Evolutionary conservation across 768 basidiomycete species (phyloP), one percentile per base, ranked within the genome.

Genomic region (Leccinum boreale): DNA sequence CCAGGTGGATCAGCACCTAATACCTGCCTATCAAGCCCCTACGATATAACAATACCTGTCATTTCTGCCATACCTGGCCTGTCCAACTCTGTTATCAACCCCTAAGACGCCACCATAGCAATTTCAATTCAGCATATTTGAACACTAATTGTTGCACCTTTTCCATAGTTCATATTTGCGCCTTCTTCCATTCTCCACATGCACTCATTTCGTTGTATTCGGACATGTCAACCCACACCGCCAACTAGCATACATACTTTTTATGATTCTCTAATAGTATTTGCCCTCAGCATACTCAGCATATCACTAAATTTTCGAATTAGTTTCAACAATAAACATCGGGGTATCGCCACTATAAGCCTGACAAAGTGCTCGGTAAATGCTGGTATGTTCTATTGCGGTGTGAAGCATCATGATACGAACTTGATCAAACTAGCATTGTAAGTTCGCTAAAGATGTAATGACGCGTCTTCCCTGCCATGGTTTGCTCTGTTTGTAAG

Each of bases 401-500:
- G 12, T 50, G 47, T 35, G 19, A 50, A 36, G 47, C 52, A 44
- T 5, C 21, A 26, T 14, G 9, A 51, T 19, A 15, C 44, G 24
- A 35, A 52, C 31, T 26, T 19, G 23, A 36, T 28, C 36, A 19
- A 48, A 39, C 26, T 24, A 52, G 0, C 39, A 19, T 1, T 12
- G 19, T n/a, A 45, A n/a, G 26, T 46, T 24, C 36, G 17, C n/a
- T 23, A 57, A 21, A 23, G 45, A 45, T 64, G 61, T 44, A 61
- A 62, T 47, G 59, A 26, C 44, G 48, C n/a, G 56, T 52, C 59
- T 52, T 66, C 70, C 50, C 52, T 67, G 49, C 66, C 54, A 11
- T 66, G 72, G 47, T 36, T 67, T 55, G 90, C 66, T 58, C 89
- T 82, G 42, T 76, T 68, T 28, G 81, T 75, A 71, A 92, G 92